These are phyloP conservation scores for Torulaspora maleeae DNA, from an alignment of 805 yeast species.

Conservation along the genomic window DNA sequence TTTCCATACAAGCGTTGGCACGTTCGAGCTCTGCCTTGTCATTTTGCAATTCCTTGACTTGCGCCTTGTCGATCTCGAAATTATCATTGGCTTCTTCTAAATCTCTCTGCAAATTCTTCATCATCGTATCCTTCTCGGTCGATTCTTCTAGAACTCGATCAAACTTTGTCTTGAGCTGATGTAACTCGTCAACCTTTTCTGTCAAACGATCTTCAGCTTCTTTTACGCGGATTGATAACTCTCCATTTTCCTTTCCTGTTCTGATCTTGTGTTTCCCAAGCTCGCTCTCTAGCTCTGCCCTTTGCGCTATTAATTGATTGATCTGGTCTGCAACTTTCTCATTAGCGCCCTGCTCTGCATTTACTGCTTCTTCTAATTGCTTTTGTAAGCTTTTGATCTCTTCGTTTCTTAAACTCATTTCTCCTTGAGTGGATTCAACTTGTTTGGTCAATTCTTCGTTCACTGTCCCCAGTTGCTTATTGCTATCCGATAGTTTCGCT, in stretches of 20 bases:
- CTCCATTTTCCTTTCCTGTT: slow-evolving; percentile 9
- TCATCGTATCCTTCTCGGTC: slow-evolving; percentile 11
- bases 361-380: slow-evolving; percentile 8
- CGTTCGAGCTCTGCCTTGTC: slow-evolving; percentile 36
- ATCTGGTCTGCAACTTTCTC: slow-evolving; percentile 13
- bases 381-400: slow-evolving; percentile 8
- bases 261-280: slow-evolving; percentile 8
- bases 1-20: slow-evolving; percentile 19
- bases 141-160: neutral
- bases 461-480: neutral
- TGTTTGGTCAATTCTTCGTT: slow-evolving; percentile 1
- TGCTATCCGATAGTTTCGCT: neutral
- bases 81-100: slow-evolving; percentile 31
- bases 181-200: slow-evolving; percentile 6
- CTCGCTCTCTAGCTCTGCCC: slow-evolving; percentile 9
- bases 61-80: slow-evolving; percentile 37
- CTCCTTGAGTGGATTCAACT: slow-evolving; percentile 4
- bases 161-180: slow-evolving; percentile 3
- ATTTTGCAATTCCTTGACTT: slow-evolving; percentile 34
- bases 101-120: slow-evolving; percentile 22
- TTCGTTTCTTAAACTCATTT: slow-evolving; percentile 4
- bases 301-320: slow-evolving; percentile 9
- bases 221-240: neutral
- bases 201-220: slow-evolving; percentile 2
- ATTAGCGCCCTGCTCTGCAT: slow-evolving; percentile 8